Percentiles rank a stretch among this genome's conserved stretches.
phyloP scores from a whole-genome alignment of 1,284 basidiomycete species.

The Trichosporon sp. region DNA sequence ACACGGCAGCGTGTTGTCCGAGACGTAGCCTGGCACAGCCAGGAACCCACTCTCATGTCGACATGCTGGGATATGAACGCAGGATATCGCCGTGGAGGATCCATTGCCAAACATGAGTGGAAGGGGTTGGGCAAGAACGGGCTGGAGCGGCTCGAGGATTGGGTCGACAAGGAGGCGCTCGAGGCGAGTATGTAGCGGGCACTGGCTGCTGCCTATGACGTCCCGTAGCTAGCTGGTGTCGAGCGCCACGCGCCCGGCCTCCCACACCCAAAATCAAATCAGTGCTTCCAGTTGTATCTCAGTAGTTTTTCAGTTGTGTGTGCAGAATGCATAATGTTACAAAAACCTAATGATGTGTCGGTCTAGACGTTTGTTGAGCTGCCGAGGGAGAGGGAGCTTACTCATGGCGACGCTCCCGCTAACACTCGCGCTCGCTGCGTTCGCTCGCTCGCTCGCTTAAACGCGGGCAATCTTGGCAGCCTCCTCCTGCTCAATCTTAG shows the following conservation, averaged over 20 bases:
- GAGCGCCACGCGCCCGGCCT: too few species aligned
- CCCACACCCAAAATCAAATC: neutral
- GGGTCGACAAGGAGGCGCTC: conserved; percentile 62
- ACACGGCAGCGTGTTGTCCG: conserved; percentile 57
- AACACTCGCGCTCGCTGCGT: neutral
- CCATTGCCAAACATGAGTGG: conserved; percentile 89
- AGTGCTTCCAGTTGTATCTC: neutral
- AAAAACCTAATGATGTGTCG: conserved; percentile 1
- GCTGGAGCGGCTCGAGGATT: conserved; percentile 68
- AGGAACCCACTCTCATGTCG: conserved; percentile 84
- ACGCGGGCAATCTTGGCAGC: neutral
- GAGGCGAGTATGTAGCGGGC: neutral
- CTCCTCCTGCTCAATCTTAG: neutral
- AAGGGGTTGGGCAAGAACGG: conserved; percentile 78
- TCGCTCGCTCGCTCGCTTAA: neutral
- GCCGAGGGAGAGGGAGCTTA: neutral
- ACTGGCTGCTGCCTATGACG: neutral
- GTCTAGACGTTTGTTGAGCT: neutral
- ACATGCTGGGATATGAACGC: conserved; percentile 77
- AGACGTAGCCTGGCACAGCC: conserved; percentile 67
- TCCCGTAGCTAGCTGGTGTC: too few species aligned
- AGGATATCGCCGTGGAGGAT: conserved; percentile 63
- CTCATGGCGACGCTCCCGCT: too few species aligned
- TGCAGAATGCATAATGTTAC: conserved; percentile 19
- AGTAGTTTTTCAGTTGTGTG: neutral